These are phyloP conservation scores for Lepidium africanum DNA, from an alignment of 345 rosid species.

Conservation along the genomic window DNA sequence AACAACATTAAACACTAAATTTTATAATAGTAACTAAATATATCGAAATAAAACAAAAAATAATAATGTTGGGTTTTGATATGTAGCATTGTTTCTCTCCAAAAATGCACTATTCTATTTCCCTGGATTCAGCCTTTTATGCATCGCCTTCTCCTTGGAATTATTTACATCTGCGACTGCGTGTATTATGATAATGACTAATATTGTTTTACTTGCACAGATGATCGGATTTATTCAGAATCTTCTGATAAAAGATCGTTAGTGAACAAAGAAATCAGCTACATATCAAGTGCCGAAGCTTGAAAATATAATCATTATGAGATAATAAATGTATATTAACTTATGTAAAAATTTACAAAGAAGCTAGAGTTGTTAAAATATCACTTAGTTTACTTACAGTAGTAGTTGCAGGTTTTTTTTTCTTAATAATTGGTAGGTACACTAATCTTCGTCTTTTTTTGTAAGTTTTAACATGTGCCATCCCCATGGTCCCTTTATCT, in stretches of 20 bases:
- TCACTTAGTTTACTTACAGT: no score
- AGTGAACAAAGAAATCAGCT: not conserved
- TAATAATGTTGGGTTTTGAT: not conserved
- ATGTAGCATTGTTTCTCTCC: slow-evolving; percentile 71
- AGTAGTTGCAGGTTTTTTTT: no score
- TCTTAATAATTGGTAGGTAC: no score
- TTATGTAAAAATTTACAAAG: not conserved
- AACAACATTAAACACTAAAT: no score
- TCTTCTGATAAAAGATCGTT: slow-evolving; percentile 38
- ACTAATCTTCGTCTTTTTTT: no score
- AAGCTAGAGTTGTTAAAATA: no score
- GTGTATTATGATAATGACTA: not conserved
- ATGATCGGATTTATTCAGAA: slow-evolving; percentile 63
- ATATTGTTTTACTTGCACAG: slow-evolving; percentile 31
- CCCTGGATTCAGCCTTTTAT: slow-evolving; percentile 76
- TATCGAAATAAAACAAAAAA: no score
- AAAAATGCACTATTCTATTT: slow-evolving; percentile 60
- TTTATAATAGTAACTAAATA: no score
- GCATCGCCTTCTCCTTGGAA: slow-evolving; percentile 56
- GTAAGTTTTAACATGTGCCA: no score
- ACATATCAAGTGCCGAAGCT: not conserved
- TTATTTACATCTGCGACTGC: slow-evolving; percentile 5
- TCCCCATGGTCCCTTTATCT: no score
- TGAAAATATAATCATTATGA: slow-evolving; percentile 5
- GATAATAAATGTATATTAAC: no score